Percentiles rank a stretch among this genome's conserved stretches.
Evolutionary conservation across 441 rosid genomes (phyloP).

Genomic region (Theobroma grandiflorum): DNA sequence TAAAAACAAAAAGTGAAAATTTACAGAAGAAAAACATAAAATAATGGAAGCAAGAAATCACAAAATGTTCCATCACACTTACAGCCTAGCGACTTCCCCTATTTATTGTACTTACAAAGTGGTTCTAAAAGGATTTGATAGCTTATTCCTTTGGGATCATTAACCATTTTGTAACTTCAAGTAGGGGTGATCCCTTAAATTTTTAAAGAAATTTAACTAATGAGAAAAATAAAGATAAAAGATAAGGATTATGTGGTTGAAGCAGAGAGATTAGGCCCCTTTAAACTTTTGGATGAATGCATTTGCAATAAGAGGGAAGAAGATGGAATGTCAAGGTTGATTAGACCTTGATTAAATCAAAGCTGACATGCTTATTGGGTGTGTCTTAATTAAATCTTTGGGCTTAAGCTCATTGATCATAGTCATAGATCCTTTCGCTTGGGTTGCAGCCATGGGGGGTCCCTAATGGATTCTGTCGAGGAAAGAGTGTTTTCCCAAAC

Average conservation of each 20-base stretch:
- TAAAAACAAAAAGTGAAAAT: not conserved
- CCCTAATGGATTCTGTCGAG: not conserved
- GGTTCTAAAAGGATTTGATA: not conserved
- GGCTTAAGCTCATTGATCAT: not conserved
- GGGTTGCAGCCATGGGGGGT: not conserved
- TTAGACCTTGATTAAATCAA: constrained; percentile 1
- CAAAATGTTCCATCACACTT: not conserved
- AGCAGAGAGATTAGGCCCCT: not conserved
- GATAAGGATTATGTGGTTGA: not conserved
- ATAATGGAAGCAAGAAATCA: not conserved
- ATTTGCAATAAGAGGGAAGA: not conserved
- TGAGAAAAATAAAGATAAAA: not conserved
- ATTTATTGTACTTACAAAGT: not conserved
- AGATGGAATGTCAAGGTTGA: not conserved
- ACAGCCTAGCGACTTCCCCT: not conserved
- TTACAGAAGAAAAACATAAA: not conserved
- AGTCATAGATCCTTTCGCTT: too few species aligned
- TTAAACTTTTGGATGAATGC: not conserved
- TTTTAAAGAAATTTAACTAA: not conserved
- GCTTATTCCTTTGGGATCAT: not conserved
- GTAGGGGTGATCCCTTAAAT: not conserved
- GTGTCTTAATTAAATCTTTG: not conserved
- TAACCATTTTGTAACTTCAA: not conserved
- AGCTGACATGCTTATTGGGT: not conserved
- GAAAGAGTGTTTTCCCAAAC: not conserved